Evolutionary conservation across 176 grass and related monocot species (phyloP).

Genomic region (Musa schizocarpa): DNA sequence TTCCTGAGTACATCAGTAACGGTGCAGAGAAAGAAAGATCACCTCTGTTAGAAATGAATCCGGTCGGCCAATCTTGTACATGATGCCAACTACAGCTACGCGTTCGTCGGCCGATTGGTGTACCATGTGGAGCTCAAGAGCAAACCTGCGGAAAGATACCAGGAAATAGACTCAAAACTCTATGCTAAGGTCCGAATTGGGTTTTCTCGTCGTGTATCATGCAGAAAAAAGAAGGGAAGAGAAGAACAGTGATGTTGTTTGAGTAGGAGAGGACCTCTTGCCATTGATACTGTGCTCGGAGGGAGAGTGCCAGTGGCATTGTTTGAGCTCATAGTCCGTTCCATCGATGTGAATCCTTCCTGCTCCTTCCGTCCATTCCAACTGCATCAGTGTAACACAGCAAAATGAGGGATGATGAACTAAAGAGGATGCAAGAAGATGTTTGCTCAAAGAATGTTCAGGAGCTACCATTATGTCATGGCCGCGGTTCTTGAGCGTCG

Average conservation of each 20-base stretch:
- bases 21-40: background rate
- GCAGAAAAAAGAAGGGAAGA: no score
- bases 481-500: constrained; percentile 47
- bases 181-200: no score
- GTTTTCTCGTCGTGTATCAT: no score
- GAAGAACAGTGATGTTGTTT: no score
- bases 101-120: constrained; percentile 30
- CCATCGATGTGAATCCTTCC: constrained; percentile 49
- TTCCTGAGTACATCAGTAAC: background rate
- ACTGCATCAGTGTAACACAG: constrained; percentile 10
- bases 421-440: no score
- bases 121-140: constrained; percentile 68
- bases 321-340: constrained; percentile 37
- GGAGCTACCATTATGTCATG: constrained; percentile 54
- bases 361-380: constrained; percentile 31
- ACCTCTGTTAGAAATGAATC: constrained; percentile 47
- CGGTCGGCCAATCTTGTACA: constrained; percentile 33
- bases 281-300: constrained; percentile 64
- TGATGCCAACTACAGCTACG: constrained; percentile 42
- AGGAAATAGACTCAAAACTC: background rate
- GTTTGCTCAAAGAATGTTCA: no score
- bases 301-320: constrained; percentile 73
- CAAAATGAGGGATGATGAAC: no score
- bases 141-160: constrained; percentile 19
- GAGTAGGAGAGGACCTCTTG: constrained; percentile 3